Evolutionary conservation across 257 asterid species (phyloP).

Genomic region (Anisodus acutangulus): DNA sequence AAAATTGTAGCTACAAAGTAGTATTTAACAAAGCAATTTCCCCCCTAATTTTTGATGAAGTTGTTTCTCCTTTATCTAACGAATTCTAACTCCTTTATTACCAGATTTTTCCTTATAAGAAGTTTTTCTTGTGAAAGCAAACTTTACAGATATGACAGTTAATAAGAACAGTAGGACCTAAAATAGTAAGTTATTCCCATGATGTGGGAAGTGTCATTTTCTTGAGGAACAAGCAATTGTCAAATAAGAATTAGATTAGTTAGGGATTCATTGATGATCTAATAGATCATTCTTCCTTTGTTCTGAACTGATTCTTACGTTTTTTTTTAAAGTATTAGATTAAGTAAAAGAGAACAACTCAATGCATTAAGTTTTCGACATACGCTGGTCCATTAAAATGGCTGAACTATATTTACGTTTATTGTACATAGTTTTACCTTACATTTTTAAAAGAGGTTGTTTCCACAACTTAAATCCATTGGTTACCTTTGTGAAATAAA

Average conservation of each 20-base stretch:
- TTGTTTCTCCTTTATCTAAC: conserved; percentile 12
- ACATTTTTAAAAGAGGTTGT: background rate
- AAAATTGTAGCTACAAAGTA: background rate
- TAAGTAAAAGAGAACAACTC: background rate
- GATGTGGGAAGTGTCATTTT: conserved; percentile 11
- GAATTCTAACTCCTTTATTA: background rate
- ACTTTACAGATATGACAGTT: background rate
- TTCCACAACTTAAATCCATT: background rate
- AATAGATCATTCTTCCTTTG: background rate
- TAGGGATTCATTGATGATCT: background rate
- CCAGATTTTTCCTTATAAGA: background rate
- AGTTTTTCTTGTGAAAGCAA: background rate
- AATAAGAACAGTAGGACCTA: background rate
- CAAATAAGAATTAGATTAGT: background rate
- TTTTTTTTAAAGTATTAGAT: background rate
- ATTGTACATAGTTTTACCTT: too few relatives aligned
- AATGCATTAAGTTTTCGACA: background rate
- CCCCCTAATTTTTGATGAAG: background rate
- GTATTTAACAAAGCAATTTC: background rate
- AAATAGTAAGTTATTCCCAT: background rate
- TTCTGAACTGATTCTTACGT: background rate
- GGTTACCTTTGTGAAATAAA: background rate
- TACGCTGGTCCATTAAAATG: too few relatives aligned
- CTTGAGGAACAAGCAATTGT: background rate
- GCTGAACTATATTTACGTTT: too few relatives aligned